Conservation (phyloP, 2,329 filamentous ascomycete genomes). For the Septoria linicola region DNA sequence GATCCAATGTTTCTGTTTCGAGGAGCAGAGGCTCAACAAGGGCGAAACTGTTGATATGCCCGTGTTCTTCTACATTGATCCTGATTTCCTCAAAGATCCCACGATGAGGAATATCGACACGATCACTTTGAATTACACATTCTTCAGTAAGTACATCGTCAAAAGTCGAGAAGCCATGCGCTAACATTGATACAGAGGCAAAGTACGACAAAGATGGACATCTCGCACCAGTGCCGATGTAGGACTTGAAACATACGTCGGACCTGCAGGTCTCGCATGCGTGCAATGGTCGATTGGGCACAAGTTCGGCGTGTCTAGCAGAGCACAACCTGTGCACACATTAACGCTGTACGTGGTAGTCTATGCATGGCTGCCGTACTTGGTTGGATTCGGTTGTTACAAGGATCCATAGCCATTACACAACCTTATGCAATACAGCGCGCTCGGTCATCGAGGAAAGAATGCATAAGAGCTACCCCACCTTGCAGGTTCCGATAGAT, state of each 20-base stretch:
- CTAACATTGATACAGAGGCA: slow-evolving; percentile 59
- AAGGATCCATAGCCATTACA: too few species aligned
- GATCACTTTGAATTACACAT: slow-evolving; percentile 94
- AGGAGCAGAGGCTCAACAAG: slow-evolving; percentile 87
- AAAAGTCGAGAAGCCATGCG: background rate
- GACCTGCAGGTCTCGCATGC: too few species aligned
- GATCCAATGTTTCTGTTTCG: slow-evolving; percentile 99
- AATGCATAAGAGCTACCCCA: background rate
- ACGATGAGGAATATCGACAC: slow-evolving; percentile 94
- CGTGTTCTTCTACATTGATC: slow-evolving; percentile 98
- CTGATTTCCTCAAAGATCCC: slow-evolving; percentile 86
- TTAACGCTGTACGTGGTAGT: too few species aligned
- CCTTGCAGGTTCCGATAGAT: background rate
- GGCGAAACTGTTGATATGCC: slow-evolving; percentile 99
- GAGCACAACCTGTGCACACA: too few species aligned
- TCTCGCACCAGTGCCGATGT: slow-evolving; percentile 56
- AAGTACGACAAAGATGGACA: slow-evolving; percentile 80
- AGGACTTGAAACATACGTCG: slow-evolving; percentile 12
- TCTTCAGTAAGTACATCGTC: slow-evolving; percentile 74
- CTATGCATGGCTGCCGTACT: too few species aligned
- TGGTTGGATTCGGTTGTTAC: too few species aligned
- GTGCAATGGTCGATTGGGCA: too few species aligned
- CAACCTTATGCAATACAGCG: too few species aligned
- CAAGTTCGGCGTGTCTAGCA: too few species aligned
- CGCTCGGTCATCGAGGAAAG: too few species aligned